Percentiles rank a stretch among this genome's conserved stretches.
phyloP scores from a whole-genome alignment of 1,284 basidiomycete genomes.

The Sanguinoderma infundibulare region DNA sequence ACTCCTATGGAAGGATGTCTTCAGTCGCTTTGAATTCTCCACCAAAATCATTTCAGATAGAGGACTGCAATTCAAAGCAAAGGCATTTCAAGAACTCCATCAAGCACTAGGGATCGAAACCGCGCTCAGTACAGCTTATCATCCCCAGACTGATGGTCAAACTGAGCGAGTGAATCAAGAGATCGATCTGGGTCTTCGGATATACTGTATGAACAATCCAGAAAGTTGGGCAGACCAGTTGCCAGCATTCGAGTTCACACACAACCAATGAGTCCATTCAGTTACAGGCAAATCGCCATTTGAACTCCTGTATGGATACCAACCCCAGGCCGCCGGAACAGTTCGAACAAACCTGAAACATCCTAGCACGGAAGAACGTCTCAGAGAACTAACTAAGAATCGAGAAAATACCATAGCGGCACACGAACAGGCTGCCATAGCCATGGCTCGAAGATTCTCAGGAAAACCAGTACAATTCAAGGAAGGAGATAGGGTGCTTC shows the following conservation, averaged over 20 bases:
- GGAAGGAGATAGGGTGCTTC: slow-evolving; percentile 9
- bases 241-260: neutral
- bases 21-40: too few relatives aligned
- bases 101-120: too few relatives aligned
- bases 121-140: too few relatives aligned
- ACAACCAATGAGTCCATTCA: neutral
- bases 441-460: neutral
- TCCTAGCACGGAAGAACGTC: neutral
- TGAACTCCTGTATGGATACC: neutral
- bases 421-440: neutral
- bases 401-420: neutral
- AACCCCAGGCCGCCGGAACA: neutral
- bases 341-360: neutral
- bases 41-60: too few relatives aligned
- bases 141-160: slow-evolving; percentile 39
- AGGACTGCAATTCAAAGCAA: too few relatives aligned
- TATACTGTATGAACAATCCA: slow-evolving; percentile 28
- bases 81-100: too few relatives aligned
- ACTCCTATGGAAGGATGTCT: too few relatives aligned
- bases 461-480: neutral
- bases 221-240: slow-evolving; percentile 9
- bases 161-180: slow-evolving; percentile 38
- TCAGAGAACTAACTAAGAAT: neutral
- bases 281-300: neutral
- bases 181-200: slow-evolving; percentile 31